Evolutionary conservation across 2,329 filamentous ascomycete genomes (phyloP).

Genomic region (Arthrobotrys iridis): DNA sequence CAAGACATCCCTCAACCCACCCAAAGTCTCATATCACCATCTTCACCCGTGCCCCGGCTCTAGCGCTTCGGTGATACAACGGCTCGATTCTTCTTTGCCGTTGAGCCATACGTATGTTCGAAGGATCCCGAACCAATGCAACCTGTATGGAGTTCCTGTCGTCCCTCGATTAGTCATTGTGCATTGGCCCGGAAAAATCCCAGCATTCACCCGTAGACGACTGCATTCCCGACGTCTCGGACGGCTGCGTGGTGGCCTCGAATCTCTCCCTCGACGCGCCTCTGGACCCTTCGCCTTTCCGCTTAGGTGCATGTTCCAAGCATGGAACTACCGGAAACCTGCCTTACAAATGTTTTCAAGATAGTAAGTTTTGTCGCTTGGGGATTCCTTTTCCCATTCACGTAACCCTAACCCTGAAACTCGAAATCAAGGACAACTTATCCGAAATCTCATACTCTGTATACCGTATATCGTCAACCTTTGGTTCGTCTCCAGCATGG

Average conservation of each 20-base stretch:
- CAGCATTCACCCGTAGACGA: conserved; percentile 51
- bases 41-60: not conserved
- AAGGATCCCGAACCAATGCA: conserved; percentile 54
- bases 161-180: conserved; percentile 48
- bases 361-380: conserved; percentile 40
- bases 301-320: conserved; percentile 52
- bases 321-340: conserved; percentile 55
- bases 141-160: conserved; percentile 50
- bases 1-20: conserved; percentile 9
- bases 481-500: conserved; percentile 49
- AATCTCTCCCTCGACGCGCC: conserved; percentile 40
- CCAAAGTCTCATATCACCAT: conserved; percentile 22
- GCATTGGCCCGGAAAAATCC: conserved; percentile 35
- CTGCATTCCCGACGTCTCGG: conserved; percentile 49
- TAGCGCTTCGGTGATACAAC: conserved; percentile 22
- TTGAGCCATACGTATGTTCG: conserved; percentile 35
- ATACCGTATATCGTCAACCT: conserved; percentile 46
- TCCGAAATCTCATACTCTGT: conserved; percentile 49
- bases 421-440: conserved; percentile 48
- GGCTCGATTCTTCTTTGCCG: not conserved
- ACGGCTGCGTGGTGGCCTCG: conserved; percentile 49
- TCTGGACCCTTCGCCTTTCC: conserved; percentile 31
- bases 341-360: conserved; percentile 54
- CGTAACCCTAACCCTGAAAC: conserved; percentile 26
- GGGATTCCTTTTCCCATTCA: not conserved